Percentiles rank a stretch among this genome's conserved stretches.
phyloP scores from a whole-genome alignment of 1,284 basidiomycete species.

The Peniophora sp. region DNA sequence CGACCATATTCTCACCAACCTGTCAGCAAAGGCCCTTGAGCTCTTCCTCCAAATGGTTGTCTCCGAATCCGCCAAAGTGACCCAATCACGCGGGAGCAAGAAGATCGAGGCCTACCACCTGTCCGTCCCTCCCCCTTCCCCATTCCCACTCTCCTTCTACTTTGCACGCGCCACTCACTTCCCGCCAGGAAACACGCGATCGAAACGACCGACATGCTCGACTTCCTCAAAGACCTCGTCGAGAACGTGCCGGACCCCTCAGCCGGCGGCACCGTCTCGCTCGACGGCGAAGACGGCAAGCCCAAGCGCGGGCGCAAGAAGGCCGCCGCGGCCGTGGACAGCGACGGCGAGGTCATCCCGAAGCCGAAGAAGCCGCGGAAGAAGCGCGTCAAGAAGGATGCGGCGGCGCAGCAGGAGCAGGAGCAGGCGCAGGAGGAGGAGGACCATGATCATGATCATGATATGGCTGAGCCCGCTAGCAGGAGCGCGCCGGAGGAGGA shows the following conservation, averaged over 20 bases:
- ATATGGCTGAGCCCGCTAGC: slow-evolving; percentile 7
- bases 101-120: slow-evolving; percentile 93
- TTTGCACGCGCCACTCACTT: slow-evolving; percentile 2
- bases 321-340: slow-evolving; percentile 24
- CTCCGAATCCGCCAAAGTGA: slow-evolving; percentile 79
- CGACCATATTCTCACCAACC: background rate
- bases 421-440: slow-evolving; percentile 15
- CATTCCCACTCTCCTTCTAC: slow-evolving; percentile 2
- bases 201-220: slow-evolving; percentile 82
- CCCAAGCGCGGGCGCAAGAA: slow-evolving; percentile 48
- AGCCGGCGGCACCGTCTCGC: slow-evolving; percentile 66
- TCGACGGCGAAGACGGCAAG: slow-evolving; percentile 52
- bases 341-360: slow-evolving; percentile 1
- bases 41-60: slow-evolving; percentile 88
- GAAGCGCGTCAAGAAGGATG: slow-evolving; percentile 18
- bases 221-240: slow-evolving; percentile 96
- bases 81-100: slow-evolving; percentile 74
- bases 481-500: slow-evolving; percentile 3
- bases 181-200: slow-evolving; percentile 83
- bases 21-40: slow-evolving; percentile 89
- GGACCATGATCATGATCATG: slow-evolving; percentile 12
- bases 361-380: slow-evolving; percentile 14
- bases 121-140: slow-evolving; percentile 48
- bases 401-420: slow-evolving; percentile 1
- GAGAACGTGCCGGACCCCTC: slow-evolving; percentile 84